Evolutionary conservation across 2,329 filamentous ascomycete genomes (phyloP).

Genomic region (Exserohilum rostratum): DNA sequence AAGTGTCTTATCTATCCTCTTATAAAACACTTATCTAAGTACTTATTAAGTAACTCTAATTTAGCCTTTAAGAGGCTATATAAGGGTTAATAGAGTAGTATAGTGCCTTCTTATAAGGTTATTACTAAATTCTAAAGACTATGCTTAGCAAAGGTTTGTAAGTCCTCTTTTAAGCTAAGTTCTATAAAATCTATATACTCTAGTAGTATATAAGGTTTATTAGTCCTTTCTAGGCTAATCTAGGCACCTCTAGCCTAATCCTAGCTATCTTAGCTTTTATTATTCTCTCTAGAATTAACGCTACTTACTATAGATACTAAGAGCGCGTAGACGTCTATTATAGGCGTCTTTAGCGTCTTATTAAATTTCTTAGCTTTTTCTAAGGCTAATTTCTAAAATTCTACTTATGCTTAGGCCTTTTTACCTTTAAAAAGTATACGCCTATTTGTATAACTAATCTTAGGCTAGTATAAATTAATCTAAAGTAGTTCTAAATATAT

Average conservation of each 20-base stretch:
- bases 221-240: neutral
- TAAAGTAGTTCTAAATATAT: neutral
- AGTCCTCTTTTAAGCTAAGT: neutral
- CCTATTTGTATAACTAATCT: neutral
- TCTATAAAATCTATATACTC: neutral
- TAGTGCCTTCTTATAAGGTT: neutral
- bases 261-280: too few species aligned
- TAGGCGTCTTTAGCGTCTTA: neutral
- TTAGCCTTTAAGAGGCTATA: neutral
- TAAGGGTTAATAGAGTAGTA: neutral
- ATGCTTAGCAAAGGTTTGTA: neutral
- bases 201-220: neutral
- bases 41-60: neutral
- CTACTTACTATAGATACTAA: neutral
- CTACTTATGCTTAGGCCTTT: neutral
- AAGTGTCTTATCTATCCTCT: neutral
- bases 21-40: neutral
- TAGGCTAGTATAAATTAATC: neutral
- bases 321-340: neutral
- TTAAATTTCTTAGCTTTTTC: neutral
- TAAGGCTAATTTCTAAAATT: neutral
- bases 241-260: neutral
- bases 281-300: too few species aligned
- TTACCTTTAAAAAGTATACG: neutral
- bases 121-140: neutral